These are phyloP conservation scores for Moelleriella libera DNA, from an alignment of 2,329 filamentous ascomycete genomes.

Conservation along the genomic window DNA sequence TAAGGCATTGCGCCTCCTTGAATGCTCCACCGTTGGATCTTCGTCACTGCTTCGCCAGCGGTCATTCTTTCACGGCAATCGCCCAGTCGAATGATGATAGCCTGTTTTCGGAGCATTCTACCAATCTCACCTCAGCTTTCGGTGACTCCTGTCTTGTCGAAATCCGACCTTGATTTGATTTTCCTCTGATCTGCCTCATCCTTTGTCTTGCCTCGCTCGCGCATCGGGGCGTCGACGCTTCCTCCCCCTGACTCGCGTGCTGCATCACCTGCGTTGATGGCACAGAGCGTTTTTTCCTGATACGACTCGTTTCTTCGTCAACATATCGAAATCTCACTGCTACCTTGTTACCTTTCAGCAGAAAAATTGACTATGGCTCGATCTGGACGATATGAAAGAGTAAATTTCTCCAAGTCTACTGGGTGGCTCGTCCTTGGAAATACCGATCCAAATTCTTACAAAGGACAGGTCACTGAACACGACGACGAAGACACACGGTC, in stretches of 20 bases:
- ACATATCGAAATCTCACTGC: background rate
- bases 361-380: constrained; percentile 29
- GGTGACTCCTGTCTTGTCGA: too few species aligned
- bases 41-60: too few species aligned
- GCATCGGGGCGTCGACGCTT: background rate
- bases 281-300: too few species aligned
- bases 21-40: too few species aligned
- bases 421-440: background rate
- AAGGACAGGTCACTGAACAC: constrained; percentile 38
- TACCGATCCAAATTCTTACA: background rate
- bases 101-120: too few species aligned
- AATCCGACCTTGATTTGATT: too few species aligned
- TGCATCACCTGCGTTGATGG: background rate
- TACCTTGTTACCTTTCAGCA: background rate
- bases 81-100: too few species aligned
- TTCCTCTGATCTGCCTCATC: background rate
- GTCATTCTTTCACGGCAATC: too few species aligned
- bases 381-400: constrained; percentile 36
- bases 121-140: too few species aligned
- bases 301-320: background rate
- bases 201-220: background rate
- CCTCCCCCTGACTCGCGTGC: background rate
- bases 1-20: too few species aligned
- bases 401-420: constrained; percentile 17
- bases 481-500: constrained; percentile 28